Base-by-base conservation (phyloP, 257 asterid genomes). In the Linderniella brevidens region DNA sequence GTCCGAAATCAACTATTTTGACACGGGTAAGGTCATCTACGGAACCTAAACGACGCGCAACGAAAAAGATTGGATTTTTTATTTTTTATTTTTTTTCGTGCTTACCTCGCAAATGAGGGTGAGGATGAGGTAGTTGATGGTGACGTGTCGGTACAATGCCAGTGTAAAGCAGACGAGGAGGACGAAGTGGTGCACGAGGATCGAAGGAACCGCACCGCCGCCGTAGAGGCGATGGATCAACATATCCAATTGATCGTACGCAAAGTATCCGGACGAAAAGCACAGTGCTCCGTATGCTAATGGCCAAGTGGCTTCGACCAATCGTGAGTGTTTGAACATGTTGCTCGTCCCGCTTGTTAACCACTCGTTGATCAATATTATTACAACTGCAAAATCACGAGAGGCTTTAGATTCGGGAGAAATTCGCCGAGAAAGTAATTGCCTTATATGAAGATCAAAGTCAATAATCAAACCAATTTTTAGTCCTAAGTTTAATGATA, bases 171-270 rank as follows among this genome's bases (percentile, higher is more conserved):
- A 88, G 44, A 88, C 56, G 0, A 88, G 95, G 18, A 88, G 90
- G 13, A 88, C 62, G 15, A 88, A 69, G 74, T 84, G 98, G 69
- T 88, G 98, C 52, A 74, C 67, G 37, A 80, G 63, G 51, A 88
- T 78, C 4, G 94, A 70, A 49, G 95, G 98, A 63, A 76, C 73
- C 68, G 68, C 62, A 41, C 90, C 93, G 41, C 90, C 93, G 38
- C 77, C 80, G 58, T 88, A 80, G 53, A 88, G 51, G 18, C 72
- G 63, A 55, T 80, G 49, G 15, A 70, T 61, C 69, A 84, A 56
- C 95, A 88, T 88, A 65, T 88, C 94, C 74, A 66, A 70, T 64
- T 88, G 98, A 65, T 88, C 98, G 55, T 88, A 88, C 19, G 98
- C 98, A 66, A 88, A 88, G 59, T 88, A 88, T 40, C 94, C 95